Base-by-base conservation (phyloP, 2,329 filamentous ascomycete genomes). In the Aspergillus fumigatus region DNA sequence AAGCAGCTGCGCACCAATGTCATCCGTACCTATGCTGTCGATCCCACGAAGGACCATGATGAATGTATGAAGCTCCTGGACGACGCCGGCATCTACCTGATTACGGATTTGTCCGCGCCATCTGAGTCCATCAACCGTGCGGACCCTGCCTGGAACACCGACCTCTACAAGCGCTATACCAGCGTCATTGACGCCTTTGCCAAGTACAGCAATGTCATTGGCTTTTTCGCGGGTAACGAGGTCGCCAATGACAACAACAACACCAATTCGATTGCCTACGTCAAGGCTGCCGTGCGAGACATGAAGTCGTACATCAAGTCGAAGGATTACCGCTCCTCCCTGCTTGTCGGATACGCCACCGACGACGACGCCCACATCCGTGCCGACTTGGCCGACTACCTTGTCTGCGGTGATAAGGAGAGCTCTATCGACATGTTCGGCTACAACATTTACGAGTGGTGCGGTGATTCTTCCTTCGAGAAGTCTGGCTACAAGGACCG, bases 401-500 rank as follows among this genome's bases (percentile, higher is more conserved):
- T 99, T 80, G 92, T 96, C 82, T 99, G 94, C 72, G 90, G 92
- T 55, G 64, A 70, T 59, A 75, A 84, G 59, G 78, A 80, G 8
- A 76, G 77, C 70, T 75, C 88, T 59, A 96, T 97, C 64, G 94
- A 99, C 77, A 97, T 95, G 82, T 99, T 92, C 90, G 94, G 94
- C 58, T 97, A 97, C 88, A 99, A 99, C 83, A 96, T 97, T 79
- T 99, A 99, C 84, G 96, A 92, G 53, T 99, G 94, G 94, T 99
- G 94, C 74, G 94, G 93, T 65, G 75, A 92, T 66, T 96, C 90
- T 70, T 85, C 80, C 68, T 94, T 88, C 79, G 70, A 80, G 38
- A 71, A 81, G 58, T 97, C 94, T 3, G 90, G 91, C 54, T 99
- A 92, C 78, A 81, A 88, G 62, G 82, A 86, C 55, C 89, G 93